Conservation (phyloP, 176 grass and related monocot genomes). For the Calamus simplicifolius region DNA sequence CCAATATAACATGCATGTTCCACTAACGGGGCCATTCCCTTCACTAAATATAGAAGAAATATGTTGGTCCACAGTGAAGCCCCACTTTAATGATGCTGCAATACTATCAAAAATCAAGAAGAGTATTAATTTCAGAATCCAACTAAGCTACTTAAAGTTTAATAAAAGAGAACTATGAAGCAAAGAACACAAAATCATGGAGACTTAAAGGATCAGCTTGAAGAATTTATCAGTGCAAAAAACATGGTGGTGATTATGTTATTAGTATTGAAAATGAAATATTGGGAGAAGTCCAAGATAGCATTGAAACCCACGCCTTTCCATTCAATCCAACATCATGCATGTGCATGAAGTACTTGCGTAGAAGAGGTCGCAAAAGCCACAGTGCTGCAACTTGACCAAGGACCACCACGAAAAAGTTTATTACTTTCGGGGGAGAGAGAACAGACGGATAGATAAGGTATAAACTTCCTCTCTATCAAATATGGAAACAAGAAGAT, state of each 20-base stretch:
- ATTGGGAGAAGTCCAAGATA: constrained; percentile 79
- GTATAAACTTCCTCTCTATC: no score
- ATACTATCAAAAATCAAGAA: no score
- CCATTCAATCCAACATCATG: constrained; percentile 33
- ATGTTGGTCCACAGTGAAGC: no score
- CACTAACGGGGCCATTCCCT: no score
- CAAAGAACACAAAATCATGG: background rate
- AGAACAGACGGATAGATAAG: no score
- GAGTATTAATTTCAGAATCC: no score
- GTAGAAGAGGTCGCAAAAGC: constrained; percentile 11
- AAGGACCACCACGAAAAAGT: constrained; percentile 3
- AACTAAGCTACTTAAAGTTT: no score
- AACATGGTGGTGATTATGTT: constrained; percentile 27
- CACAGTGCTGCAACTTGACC: constrained; percentile 7
- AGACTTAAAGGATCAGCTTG: constrained; percentile 50
- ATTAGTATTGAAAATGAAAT: constrained; percentile 19
- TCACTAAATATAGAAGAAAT: no score
- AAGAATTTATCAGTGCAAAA: constrained; percentile 42
- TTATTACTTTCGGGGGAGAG: background rate
- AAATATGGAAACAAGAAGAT: no score
- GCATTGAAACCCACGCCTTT: constrained; percentile 65
- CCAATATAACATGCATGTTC: no score
- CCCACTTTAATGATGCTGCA: no score
- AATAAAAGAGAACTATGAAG: background rate
- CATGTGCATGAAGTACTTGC: background rate